Evolutionary conservation across 768 basidiomycete species (phyloP).

Genomic region (Serpula lacrymans): DNA sequence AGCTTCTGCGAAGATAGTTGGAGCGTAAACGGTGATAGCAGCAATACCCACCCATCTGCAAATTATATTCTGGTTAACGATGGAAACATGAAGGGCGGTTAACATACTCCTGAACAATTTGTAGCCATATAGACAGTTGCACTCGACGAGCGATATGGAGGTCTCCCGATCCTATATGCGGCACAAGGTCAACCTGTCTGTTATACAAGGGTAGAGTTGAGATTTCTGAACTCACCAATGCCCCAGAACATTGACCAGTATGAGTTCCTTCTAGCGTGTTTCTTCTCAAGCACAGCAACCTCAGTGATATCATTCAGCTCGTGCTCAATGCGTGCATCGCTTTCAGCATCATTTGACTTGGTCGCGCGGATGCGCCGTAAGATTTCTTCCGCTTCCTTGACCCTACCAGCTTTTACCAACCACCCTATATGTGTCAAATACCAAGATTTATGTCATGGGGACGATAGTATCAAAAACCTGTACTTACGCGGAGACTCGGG

Average conservation of each 20-base stretch:
- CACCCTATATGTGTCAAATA: slow-evolving; percentile 21
- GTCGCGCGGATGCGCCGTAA: slow-evolving; percentile 31
- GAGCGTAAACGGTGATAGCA: slow-evolving; percentile 44
- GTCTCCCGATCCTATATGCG: slow-evolving; percentile 26
- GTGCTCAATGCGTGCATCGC: slow-evolving; percentile 15
- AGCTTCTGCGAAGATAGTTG: slow-evolving; percentile 41
- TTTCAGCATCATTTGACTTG: slow-evolving; percentile 11
- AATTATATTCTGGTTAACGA: background rate
- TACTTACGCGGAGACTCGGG: slow-evolving; percentile 29
- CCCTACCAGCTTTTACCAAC: slow-evolving; percentile 38
- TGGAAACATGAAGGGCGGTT: background rate
- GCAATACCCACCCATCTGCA: slow-evolving; percentile 42
- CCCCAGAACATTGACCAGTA: slow-evolving; percentile 46
- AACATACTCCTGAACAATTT: slow-evolving; percentile 41
- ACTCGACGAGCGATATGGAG: slow-evolving; percentile 40
- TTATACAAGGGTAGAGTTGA: background rate
- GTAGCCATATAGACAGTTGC: slow-evolving; percentile 42
- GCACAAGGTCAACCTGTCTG: background rate
- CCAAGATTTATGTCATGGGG: background rate
- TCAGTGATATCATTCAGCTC: slow-evolving; percentile 40
- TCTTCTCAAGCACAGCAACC: slow-evolving; percentile 36
- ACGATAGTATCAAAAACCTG: no score
- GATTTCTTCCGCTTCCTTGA: slow-evolving; percentile 34
- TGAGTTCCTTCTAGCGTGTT: slow-evolving; percentile 35
- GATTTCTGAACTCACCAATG: slow-evolving; percentile 21